Percentiles rank a stretch among this genome's conserved stretches.
These are phyloP conservation scores for Vanilla planifolia DNA, from an alignment of 106 monocot genomes.

Conservation along the genomic window DNA sequence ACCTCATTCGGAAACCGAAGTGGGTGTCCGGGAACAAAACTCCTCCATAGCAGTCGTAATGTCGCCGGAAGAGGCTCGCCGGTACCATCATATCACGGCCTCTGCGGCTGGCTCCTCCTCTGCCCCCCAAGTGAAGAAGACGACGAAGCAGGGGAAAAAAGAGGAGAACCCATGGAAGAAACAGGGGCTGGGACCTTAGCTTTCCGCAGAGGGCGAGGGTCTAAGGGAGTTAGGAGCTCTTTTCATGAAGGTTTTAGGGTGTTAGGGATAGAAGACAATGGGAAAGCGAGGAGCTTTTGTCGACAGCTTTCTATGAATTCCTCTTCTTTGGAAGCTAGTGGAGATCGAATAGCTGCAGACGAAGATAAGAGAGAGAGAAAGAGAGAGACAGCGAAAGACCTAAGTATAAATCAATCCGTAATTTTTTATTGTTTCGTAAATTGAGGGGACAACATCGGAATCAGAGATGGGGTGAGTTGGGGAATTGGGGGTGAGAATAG, in stretches of 20 bases:
- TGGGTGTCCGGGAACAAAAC: not conserved
- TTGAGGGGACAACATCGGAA: too few relatives aligned
- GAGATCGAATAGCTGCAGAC: conserved; percentile 8
- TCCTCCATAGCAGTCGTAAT: conserved; percentile 20
- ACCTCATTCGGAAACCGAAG: not conserved
- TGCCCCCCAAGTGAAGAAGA: not conserved
- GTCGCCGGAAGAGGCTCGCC: conserved; percentile 27
- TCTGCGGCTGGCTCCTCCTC: not conserved
- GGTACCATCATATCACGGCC: conserved; percentile 33
- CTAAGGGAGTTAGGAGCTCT: not conserved
- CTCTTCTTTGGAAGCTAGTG: conserved; percentile 27
- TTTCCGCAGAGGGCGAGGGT: too few relatives aligned
- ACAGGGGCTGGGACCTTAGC: not conserved
- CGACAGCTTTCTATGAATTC: conserved; percentile 29
- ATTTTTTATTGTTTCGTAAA: too few relatives aligned
- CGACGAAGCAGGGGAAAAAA: not conserved
- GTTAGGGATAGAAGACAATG: not conserved
- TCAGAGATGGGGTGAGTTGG: too few relatives aligned
- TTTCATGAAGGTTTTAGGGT: not conserved
- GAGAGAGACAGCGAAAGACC: too few relatives aligned
- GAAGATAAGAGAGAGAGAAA: too few relatives aligned
- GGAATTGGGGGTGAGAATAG: too few relatives aligned
- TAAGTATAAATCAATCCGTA: too few relatives aligned
- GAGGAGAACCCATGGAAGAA: not conserved
- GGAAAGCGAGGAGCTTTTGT: conserved; percentile 8